Base-by-base conservation (phyloP, 2,329 filamentous ascomycete species). In the Kalmusia sp. region DNA sequence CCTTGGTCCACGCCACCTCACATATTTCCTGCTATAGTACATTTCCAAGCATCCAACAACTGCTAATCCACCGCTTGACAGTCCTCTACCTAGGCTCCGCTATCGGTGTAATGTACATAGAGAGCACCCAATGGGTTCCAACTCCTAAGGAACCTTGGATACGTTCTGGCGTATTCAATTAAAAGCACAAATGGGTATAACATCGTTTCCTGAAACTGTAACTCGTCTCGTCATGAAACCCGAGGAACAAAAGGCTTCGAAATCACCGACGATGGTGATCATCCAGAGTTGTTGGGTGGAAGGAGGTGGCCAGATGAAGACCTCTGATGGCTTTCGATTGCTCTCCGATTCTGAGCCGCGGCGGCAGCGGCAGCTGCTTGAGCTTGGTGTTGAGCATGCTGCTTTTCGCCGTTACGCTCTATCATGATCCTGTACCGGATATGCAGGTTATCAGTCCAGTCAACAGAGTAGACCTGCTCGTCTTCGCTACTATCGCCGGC, bases 401-500 rank as follows among this genome's bases (percentile, higher is more conserved):
- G 68, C 67, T 77, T 74, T 24, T 72, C 71, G 31, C 66, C 77
- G 58, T 77, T 77, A 72, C 71, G 62, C 49, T 75, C 72, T 27
- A 74, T 71, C 81, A 82, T 71, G 76, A 82, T 68, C 72, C 83
- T 80, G 65, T 84, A 84, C 49, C 80, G 77, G 74, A 85, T 84
- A 65, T 84, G 80, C 52, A 82, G 72, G 50, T 81, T 80, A 58
- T 82, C 80, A 49, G 80, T 84, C 65, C 88, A 90, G 69, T 96
- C 92, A 52, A 93, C 82, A 50, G 88, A 84, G 78, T 92, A 92
- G 55, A 87, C 80, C 21, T 88, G 82, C 50, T 87, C 85, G 52
- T 92, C 90, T 47, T 93, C 91, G 58, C 89, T 88, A 56, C 92
- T 91, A 64, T 96, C 91, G 22, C 88, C 87, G 68, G 96, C 91